Conservation (phyloP, 768 basidiomycete species). For the Agaricus subrufescens region DNA sequence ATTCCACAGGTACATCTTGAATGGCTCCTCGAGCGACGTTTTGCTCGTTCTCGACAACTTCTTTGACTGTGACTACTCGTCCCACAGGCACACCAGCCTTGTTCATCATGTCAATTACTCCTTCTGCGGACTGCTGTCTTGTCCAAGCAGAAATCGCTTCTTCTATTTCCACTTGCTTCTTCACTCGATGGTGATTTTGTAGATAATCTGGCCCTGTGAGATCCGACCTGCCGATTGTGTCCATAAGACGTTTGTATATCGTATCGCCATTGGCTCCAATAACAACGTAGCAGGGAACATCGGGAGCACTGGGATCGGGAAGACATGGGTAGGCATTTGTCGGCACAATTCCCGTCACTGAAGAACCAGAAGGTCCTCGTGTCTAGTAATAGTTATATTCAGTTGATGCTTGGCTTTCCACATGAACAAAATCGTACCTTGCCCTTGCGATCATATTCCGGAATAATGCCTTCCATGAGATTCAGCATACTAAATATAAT, state of each 20-base stretch:
- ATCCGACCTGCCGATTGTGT: conserved; percentile 51
- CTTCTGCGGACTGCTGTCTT: conserved; percentile 38
- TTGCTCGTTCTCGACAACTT: conserved; percentile 58
- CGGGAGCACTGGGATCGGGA: conserved; percentile 29
- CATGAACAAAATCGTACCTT: conserved; percentile 34
- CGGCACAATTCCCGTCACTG: conserved; percentile 71
- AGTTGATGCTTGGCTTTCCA: neutral
- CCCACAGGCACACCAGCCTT: conserved; percentile 59
- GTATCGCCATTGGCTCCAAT: conserved; percentile 73
- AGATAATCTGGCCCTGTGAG: conserved; percentile 51
- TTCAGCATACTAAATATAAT: conserved; percentile 55
- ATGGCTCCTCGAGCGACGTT: conserved; percentile 49
- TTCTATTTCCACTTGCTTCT: conserved; percentile 61
- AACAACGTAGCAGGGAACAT: conserved; percentile 53
- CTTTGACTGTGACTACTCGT: conserved; percentile 57
- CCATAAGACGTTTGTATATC: conserved; percentile 66
- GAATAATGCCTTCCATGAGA: conserved; percentile 73
- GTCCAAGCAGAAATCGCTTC: conserved; percentile 62
- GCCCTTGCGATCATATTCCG: conserved; percentile 69
- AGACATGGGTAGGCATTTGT: conserved; percentile 72
- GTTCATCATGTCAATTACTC: conserved; percentile 47
- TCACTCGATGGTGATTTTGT: conserved; percentile 59
- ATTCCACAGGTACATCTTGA: conserved; percentile 52
- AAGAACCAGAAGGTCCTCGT: conserved; percentile 71
- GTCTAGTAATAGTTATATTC: conserved; percentile 28